Base-by-base conservation (phyloP, 2,329 filamentous ascomycete species). In the Mycosphaerelloides madeirae region DNA sequence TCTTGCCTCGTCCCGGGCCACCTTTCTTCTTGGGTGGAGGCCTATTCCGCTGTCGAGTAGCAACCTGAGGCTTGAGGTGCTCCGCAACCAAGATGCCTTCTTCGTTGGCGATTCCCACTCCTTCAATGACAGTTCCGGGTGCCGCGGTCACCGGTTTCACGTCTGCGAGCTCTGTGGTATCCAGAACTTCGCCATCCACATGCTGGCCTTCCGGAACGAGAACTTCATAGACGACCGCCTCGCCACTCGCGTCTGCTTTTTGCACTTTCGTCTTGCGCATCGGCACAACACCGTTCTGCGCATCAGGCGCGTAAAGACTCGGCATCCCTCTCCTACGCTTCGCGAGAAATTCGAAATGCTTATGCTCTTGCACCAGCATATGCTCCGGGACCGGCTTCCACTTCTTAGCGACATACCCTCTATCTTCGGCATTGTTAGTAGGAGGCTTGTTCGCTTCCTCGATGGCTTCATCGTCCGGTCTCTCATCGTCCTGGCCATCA, bases 231-330 rank as follows among this genome's bases (percentile, higher is more conserved):
- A 91, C 83, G 49, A 86, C 87, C 8, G 87, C 77, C 56, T 91
- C 91, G 18, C 90, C 90, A 18, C 74, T 76, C 1, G 81, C 80
- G 3, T 84, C 82, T 9, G 84, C 72, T 54, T 84, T 82, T 57
- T 85, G 81, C 41, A 96, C 86, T 16, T 85, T 93, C 0, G 86
- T 87, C 59, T 85, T 85, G 6, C 86, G 83, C 57, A 93, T 86
- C 3, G 80, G 48, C 2, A 58, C 57, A 7, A 50, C 35, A 15
- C 43, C 52, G 25, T 57, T 55, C 7, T 57, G 57, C 31, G 56
- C 52, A 29, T 61, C 59, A 4, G 57, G 57, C 14, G 66, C 67
- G 52, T 77, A 77, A 9, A 75, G 55, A 33, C 73, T 78, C 4
- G 76, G 72, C 29, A 83, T 63, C 12, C 80, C 80, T 55, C 77